Conservation (phyloP, 257 asterid genomes). For the Salvia splendens region DNA sequence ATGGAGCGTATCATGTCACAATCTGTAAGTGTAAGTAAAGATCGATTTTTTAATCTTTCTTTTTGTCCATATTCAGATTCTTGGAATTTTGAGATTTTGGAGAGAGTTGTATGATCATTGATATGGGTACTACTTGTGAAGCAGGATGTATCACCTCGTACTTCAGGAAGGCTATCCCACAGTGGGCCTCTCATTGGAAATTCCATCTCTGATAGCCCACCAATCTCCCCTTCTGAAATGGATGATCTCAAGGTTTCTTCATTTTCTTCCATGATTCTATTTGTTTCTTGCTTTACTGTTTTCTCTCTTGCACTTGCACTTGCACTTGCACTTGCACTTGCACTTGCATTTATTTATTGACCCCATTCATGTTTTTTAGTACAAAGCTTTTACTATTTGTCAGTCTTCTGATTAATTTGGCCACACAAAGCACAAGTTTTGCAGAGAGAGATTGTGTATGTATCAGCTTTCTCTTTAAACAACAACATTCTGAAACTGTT, state of each 20-base stretch:
- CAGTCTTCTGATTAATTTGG: conserved; percentile 17
- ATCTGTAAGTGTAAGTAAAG: conserved; percentile 90
- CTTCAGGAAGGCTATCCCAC: conserved; percentile 92
- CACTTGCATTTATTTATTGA: conserved; percentile 14
- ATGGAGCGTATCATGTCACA: conserved; percentile 98
- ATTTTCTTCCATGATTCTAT: background rate
- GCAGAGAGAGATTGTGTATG: conserved; percentile 27
- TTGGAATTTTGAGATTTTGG: conserved; percentile 16
- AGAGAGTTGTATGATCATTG: background rate
- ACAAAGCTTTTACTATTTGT: background rate
- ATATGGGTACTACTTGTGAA: conserved; percentile 40
- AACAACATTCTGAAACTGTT: conserved; percentile 29
- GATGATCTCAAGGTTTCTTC: conserved; percentile 71
- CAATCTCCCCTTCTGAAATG: conserved; percentile 85
- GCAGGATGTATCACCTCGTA: conserved; percentile 98
- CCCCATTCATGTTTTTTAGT: conserved; percentile 7
- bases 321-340: too few species aligned
- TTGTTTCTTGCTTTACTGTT: conserved; percentile 4
- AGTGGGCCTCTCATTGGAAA: conserved; percentile 90
- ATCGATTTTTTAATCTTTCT: conserved; percentile 3
- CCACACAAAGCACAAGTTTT: conserved; percentile 54
- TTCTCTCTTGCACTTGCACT: conserved; percentile 3
- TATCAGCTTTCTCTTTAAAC: conserved; percentile 62
- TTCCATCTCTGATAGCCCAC: conserved; percentile 92
- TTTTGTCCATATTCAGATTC: conserved; percentile 39